Conservation (phyloP, 1,284 basidiomycete genomes). For the Ustilago vetiveriae region DNA sequence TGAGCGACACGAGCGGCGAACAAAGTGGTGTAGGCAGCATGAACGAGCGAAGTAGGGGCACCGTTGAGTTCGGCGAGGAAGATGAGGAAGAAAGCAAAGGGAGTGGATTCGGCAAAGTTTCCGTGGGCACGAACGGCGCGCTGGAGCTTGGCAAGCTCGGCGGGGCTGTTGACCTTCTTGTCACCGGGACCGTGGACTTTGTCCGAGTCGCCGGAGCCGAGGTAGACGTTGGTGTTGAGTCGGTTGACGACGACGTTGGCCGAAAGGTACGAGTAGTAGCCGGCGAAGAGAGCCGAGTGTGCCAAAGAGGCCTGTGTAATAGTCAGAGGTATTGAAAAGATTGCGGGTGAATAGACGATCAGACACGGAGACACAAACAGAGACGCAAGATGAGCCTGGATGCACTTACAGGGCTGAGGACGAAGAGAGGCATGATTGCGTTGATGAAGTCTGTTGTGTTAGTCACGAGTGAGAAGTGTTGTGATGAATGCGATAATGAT, state of each 20-base stretch:
- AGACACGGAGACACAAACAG: too few relatives aligned
- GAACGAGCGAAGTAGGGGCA: slow-evolving; percentile 65
- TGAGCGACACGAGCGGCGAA: slow-evolving; percentile 61
- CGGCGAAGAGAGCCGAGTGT: slow-evolving; percentile 65
- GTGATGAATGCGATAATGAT: neutral
- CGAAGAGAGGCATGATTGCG: slow-evolving; percentile 65
- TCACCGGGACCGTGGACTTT: slow-evolving; percentile 27
- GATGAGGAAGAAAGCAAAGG: slow-evolving; percentile 64
- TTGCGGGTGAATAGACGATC: neutral
- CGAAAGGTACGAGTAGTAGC: slow-evolving; percentile 63
- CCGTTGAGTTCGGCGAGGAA: slow-evolving; percentile 67
- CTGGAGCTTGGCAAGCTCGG: slow-evolving; percentile 52
- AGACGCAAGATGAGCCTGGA: too few relatives aligned
- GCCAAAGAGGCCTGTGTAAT: slow-evolving; percentile 61
- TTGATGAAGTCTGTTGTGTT: neutral
- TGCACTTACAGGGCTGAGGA: slow-evolving; percentile 61
- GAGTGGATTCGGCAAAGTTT: slow-evolving; percentile 63
- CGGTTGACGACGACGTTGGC: slow-evolving; percentile 55
- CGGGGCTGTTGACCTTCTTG: slow-evolving; percentile 26
- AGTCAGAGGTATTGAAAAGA: slow-evolving; percentile 1
- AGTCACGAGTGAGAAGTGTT: neutral
- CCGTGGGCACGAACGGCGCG: slow-evolving; percentile 60
- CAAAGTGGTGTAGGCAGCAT: slow-evolving; percentile 63
- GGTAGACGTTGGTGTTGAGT: slow-evolving; percentile 55
- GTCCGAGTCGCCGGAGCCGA: slow-evolving; percentile 46